Percentiles rank a stretch among this genome's conserved stretches.
phyloP scores from a whole-genome alignment of 2,329 filamentous ascomycete genomes.

The Monosporascus cannonballus region DNA sequence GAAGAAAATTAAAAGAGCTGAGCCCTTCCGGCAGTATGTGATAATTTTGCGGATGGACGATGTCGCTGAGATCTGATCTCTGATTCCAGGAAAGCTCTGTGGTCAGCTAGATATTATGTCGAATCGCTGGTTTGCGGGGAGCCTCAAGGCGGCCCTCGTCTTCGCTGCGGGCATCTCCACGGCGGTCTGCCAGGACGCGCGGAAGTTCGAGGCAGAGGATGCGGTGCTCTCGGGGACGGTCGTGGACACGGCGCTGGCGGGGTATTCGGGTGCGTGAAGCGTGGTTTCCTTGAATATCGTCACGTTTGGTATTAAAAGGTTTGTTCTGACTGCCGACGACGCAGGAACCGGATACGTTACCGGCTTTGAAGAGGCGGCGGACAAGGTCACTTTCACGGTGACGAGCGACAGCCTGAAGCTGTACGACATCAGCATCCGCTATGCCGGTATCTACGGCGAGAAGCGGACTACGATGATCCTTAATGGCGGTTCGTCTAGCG shows the following conservation, averaged over 20 bases:
- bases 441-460: slow-evolving; percentile 39
- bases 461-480: slow-evolving; percentile 38
- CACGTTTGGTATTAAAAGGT: background rate
- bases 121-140: background rate
- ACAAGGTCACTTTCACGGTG: slow-evolving; percentile 38
- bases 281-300: background rate
- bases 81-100: background rate
- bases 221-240: slow-evolving; percentile 34
- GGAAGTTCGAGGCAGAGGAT: slow-evolving; percentile 33
- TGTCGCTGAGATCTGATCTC: background rate
- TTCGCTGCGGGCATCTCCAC: background rate
- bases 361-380: slow-evolving; percentile 34
- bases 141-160: background rate
- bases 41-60: background rate
- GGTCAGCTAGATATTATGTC: background rate
- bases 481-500: slow-evolving; percentile 34
- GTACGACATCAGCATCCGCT: slow-evolving; percentile 38
- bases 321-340: background rate
- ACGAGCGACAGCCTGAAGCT: slow-evolving; percentile 27
- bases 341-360: slow-evolving; percentile 40
- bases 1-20: background rate
- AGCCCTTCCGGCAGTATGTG: background rate
- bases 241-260: slow-evolving; percentile 31
- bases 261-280: slow-evolving; percentile 28
- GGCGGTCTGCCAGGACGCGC: background rate